phyloP scores from a whole-genome alignment of 1,284 basidiomycete genomes.

The Malassezia yamatoensis region DNA sequence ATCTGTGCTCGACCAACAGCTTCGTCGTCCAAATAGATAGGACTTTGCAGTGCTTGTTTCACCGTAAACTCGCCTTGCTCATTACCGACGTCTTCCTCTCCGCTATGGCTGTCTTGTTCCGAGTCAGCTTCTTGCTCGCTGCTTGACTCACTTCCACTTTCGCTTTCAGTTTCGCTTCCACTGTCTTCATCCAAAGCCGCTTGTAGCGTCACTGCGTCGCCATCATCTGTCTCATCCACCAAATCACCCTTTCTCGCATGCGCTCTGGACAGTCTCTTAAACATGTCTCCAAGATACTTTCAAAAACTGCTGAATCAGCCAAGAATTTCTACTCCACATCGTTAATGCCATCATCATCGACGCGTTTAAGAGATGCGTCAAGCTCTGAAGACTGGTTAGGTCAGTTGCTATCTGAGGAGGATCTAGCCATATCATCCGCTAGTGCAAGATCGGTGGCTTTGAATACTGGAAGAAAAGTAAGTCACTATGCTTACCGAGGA shows the following conservation, averaged over 20 bases:
- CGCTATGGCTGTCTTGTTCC: constrained; percentile 4
- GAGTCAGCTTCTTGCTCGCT: constrained; percentile 4
- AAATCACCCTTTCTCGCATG: not conserved
- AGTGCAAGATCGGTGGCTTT: not conserved
- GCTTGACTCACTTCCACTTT: not conserved
- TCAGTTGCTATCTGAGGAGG: not conserved
- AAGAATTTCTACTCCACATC: not conserved
- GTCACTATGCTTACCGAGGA: constrained; percentile 11
- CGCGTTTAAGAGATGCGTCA: not conserved
- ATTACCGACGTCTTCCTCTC: constrained; percentile 9
- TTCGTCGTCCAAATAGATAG: constrained; percentile 15
- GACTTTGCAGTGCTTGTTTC: constrained; percentile 4
- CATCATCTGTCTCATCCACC: not conserved
- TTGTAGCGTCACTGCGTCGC: constrained; percentile 1
- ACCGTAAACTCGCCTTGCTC: not conserved
- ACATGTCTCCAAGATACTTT: constrained; percentile 1
- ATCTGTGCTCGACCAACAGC: not conserved
- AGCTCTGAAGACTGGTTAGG: constrained; percentile 2
- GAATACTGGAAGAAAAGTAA: not conserved
- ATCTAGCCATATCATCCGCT: not conserved
- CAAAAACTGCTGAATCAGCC: constrained; percentile 3
- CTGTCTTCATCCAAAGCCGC: constrained; percentile 10
- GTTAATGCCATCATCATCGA: not conserved
- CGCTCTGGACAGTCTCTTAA: constrained; percentile 14
- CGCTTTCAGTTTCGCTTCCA: not conserved